Conservation (phyloP, 345 rosid genomes). For the Salix koriyanagi region DNA sequence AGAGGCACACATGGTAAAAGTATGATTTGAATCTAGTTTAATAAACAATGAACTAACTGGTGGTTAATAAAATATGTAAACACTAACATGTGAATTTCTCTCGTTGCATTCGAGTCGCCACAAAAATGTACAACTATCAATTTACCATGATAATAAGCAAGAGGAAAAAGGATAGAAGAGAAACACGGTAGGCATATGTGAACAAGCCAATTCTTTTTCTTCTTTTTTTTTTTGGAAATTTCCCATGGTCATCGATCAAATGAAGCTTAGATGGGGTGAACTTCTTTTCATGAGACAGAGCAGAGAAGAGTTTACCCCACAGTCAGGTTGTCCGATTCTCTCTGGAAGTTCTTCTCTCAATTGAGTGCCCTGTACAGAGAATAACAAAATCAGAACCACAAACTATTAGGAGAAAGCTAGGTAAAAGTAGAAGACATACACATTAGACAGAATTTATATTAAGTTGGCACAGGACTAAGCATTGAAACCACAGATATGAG, state of each 20-base stretch:
- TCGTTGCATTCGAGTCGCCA: background rate
- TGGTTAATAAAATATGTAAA: background rate
- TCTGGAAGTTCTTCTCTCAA: conserved; percentile 63
- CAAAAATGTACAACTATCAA: background rate
- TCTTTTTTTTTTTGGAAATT: background rate
- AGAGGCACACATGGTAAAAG: background rate
- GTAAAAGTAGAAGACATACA: background rate
- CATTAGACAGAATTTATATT: background rate
- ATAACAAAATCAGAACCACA: conserved; percentile 8
- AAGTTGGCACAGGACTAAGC: background rate
- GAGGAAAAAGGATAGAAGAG: background rate
- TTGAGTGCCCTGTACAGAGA: conserved; percentile 34
- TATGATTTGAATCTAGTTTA: background rate
- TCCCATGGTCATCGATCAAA: conserved; percentile 3
- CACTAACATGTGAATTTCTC: background rate
- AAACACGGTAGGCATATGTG: background rate
- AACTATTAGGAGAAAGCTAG: background rate
- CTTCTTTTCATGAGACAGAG: background rate
- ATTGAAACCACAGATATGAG: background rate
- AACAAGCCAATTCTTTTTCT: background rate
- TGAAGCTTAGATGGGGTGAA: conserved; percentile 1
- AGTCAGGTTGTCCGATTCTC: conserved; percentile 68
- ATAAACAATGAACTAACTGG: background rate
- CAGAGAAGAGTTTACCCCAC: conserved; percentile 44
- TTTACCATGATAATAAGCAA: background rate